Conservation (phyloP, 2,329 filamentous ascomycete genomes). For the Blumeria graminis region DNA sequence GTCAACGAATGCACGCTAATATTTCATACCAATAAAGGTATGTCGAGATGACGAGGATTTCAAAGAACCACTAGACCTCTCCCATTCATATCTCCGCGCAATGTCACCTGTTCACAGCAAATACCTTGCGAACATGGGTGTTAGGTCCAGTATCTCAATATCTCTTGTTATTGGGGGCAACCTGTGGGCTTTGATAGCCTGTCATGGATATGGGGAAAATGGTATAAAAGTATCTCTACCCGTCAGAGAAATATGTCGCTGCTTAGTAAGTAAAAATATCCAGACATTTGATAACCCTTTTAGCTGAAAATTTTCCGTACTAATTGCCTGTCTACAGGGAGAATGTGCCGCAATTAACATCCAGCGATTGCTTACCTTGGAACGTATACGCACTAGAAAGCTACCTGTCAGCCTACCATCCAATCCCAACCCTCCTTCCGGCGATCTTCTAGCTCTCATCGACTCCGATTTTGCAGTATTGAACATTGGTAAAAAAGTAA, state of each 20-base stretch:
- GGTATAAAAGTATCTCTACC: conserved; percentile 76
- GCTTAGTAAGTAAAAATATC: conserved; percentile 26
- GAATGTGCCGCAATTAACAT: conserved; percentile 9
- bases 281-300: not conserved
- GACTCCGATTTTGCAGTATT: conserved; percentile 11
- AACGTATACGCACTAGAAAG: conserved; percentile 7
- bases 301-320: not conserved
- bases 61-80: conserved; percentile 53
- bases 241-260: conserved; percentile 68
- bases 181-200: conserved; percentile 70
- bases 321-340: conserved; percentile 1
- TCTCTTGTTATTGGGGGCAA: conserved; percentile 45
- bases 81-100: conserved; percentile 59
- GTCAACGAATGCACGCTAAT: not conserved
- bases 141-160: conserved; percentile 77
- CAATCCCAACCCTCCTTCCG: conserved; percentile 3
- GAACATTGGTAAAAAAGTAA: conserved; percentile 8
- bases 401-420: not conserved
- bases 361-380: conserved; percentile 6
- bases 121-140: conserved; percentile 67
- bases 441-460: conserved; percentile 7
- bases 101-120: conserved; percentile 79
- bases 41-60: conserved; percentile 52
- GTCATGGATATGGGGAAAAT: conserved; percentile 48
- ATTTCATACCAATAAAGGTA: conserved; percentile 16